phyloP scores from a whole-genome alignment of 176 grass and related monocot genomes.

The Poa pratensis region DNA sequence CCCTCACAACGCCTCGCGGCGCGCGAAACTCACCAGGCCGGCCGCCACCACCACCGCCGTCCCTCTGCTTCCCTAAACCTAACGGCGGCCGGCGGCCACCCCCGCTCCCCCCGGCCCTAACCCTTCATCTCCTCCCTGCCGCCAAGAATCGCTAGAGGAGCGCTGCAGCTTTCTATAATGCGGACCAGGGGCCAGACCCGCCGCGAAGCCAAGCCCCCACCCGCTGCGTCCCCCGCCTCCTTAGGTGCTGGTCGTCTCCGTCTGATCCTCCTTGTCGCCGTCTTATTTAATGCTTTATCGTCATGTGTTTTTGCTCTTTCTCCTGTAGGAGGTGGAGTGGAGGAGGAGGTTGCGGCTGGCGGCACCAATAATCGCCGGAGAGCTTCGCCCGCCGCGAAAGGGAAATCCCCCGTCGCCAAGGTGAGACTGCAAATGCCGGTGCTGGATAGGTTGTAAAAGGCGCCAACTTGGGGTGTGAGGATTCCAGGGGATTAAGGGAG shows the following conservation, averaged over 20 bases:
- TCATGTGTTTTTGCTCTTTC: neutral
- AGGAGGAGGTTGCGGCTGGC: neutral
- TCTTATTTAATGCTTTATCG: neutral
- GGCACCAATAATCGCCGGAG: slow-evolving; percentile 26
- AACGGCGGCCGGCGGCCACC: slow-evolving; percentile 20
- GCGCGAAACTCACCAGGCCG: slow-evolving; percentile 38
- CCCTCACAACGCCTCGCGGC: slow-evolving; percentile 17
- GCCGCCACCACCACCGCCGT: neutral
- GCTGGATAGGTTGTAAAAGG: neutral
- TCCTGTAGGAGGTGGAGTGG: neutral
- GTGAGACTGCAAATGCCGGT: slow-evolving; percentile 12
- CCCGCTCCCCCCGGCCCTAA: neutral
- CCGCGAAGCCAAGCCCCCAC: slow-evolving; percentile 8
- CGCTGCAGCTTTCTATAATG: slow-evolving; percentile 32
- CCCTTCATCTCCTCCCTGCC: neutral
- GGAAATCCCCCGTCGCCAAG: slow-evolving; percentile 47
- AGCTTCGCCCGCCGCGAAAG: slow-evolving; percentile 42
- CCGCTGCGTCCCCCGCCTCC: slow-evolving; percentile 33
- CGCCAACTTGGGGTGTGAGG: neutral
- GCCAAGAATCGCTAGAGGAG: neutral
- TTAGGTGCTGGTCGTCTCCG: neutral
- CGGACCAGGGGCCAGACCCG: slow-evolving; percentile 59
- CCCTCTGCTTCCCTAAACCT: slow-evolving; percentile 23
- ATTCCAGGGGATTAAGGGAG: neutral
- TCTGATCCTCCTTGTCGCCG: neutral